These are phyloP conservation scores for Boletus patriciae DNA, from an alignment of 768 basidiomycete genomes.

Conservation along the genomic window DNA sequence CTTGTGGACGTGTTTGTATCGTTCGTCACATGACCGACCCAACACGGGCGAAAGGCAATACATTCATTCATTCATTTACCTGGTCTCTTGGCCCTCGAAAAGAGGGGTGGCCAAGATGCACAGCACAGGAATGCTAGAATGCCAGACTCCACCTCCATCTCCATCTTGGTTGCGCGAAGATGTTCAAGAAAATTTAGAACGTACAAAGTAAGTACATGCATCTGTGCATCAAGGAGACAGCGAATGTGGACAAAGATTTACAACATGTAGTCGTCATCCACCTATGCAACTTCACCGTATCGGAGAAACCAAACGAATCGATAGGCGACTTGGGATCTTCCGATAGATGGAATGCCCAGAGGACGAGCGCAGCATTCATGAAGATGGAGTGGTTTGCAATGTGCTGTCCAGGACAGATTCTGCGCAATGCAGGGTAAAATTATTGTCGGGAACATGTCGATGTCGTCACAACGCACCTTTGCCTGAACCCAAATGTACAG, in stretches of 20 bases:
- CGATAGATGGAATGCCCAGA: constrained; percentile 7
- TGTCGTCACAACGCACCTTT: neutral
- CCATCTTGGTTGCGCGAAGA: too few species aligned
- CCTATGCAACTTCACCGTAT: neutral
- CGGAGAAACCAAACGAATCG: neutral
- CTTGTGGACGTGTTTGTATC: neutral
- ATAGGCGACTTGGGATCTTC: constrained; percentile 10
- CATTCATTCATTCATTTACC: too few species aligned
- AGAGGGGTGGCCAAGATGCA: too few species aligned
- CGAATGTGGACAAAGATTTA: neutral
- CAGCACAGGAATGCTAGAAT: too few species aligned
- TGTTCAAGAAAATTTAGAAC: neutral
- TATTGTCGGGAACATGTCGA: too few species aligned
- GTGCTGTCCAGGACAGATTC: constrained; percentile 6
- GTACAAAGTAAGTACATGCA: neutral
- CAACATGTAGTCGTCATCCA: too few species aligned
- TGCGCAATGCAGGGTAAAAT: neutral
- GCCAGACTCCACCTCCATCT: too few species aligned
- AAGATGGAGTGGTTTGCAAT: constrained; percentile 6
- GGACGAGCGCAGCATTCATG: neutral
- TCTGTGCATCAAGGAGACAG: neutral
- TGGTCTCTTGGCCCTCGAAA: too few species aligned
- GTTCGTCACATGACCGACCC: neutral
- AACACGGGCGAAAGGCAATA: too few species aligned
- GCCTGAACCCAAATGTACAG: constrained; percentile 4